phyloP scores from a whole-genome alignment of 1,139 yeast genomes.

The Yamadazyma oceani region DNA sequence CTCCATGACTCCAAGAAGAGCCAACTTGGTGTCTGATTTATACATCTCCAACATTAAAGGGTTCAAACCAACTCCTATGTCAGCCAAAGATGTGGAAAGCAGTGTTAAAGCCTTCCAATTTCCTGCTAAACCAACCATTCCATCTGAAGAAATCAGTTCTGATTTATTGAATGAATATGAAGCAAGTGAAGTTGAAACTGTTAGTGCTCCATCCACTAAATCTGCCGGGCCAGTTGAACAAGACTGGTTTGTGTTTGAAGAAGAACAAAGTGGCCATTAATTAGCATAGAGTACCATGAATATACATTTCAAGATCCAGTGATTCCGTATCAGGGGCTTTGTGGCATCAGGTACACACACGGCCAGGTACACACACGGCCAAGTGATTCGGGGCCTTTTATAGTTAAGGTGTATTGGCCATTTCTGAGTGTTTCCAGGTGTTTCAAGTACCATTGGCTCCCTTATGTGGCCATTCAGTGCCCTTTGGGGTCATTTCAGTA shows the following conservation, averaged over 20 bases:
- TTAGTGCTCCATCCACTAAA: constrained; percentile 38
- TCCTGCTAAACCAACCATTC: constrained; percentile 73
- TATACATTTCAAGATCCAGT: no score
- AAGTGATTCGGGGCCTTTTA: no score
- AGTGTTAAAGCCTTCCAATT: constrained; percentile 79
- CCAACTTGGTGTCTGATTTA: constrained; percentile 77
- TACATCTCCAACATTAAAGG: constrained; percentile 85
- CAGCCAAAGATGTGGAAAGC: constrained; percentile 74
- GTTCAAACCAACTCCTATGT: constrained; percentile 79
- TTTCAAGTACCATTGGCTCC: no score
- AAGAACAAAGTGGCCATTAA: constrained; percentile 64
- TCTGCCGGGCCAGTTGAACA: constrained; percentile 56
- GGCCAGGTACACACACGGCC: no score
- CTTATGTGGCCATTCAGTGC: no score
- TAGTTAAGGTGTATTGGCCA: no score
- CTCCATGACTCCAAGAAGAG: constrained; percentile 46
- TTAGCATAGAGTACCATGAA: constrained; percentile 5
- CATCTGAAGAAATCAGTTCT: constrained; percentile 72
- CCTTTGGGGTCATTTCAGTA: no score
- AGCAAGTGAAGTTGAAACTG: constrained; percentile 66
- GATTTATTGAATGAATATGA: constrained; percentile 78
- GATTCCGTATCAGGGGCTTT: no score
- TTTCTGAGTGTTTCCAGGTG: no score
- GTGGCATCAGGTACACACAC: no score
- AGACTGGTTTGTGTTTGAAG: constrained; percentile 85